Percentiles rank a stretch among this genome's conserved stretches.
Conservation (phyloP, 495 filamentous ascomycete genomes). For the Aspergillus baeticus region DNA sequence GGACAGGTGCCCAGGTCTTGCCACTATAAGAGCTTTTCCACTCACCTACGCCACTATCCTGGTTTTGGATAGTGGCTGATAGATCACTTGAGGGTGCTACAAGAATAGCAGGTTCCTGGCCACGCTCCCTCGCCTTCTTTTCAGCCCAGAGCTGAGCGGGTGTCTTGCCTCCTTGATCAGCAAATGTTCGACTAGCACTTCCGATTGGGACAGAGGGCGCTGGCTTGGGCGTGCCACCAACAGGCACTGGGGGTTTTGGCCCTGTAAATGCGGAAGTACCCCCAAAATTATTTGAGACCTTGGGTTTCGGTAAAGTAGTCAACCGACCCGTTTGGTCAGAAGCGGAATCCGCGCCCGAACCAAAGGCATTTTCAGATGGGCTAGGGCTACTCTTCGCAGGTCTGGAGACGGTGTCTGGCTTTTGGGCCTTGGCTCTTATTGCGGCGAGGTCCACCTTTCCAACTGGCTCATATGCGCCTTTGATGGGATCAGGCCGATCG, state of each 20-base stretch:
- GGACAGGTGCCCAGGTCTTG: conserved; percentile 83
- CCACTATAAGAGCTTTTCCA: conserved; percentile 91
- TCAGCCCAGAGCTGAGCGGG: conserved; percentile 97
- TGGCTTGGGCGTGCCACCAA: conserved; percentile 53
- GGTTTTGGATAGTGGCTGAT: conserved; percentile 55
- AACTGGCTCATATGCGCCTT: conserved; percentile 88
- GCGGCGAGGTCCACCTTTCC: conserved; percentile 95
- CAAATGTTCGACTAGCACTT: conserved; percentile 85
- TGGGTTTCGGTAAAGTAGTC: conserved; percentile 88
- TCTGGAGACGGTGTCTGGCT: conserved; percentile 46
- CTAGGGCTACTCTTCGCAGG: conserved; percentile 40
- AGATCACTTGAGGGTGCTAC: conserved; percentile 32
- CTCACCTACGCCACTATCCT: conserved; percentile 67
- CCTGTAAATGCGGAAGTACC: conserved; percentile 68
- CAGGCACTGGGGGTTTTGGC: conserved; percentile 83
- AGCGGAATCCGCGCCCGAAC: conserved; percentile 47
- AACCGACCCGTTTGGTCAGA: conserved; percentile 75
- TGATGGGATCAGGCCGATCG: conserved; percentile 78
- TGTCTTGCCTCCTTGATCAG: conserved; percentile 91
- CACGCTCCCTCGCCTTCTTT: conserved; percentile 82
- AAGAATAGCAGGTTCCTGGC: conserved; percentile 39
- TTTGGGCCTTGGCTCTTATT: conserved; percentile 78
- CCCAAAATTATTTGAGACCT: conserved; percentile 84
- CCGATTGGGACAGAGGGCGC: conserved; percentile 61
- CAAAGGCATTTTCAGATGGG: conserved; percentile 30